Evolutionary conservation across 2,329 filamentous ascomycete genomes (phyloP).

Genomic region (Fusarium humuli): DNA sequence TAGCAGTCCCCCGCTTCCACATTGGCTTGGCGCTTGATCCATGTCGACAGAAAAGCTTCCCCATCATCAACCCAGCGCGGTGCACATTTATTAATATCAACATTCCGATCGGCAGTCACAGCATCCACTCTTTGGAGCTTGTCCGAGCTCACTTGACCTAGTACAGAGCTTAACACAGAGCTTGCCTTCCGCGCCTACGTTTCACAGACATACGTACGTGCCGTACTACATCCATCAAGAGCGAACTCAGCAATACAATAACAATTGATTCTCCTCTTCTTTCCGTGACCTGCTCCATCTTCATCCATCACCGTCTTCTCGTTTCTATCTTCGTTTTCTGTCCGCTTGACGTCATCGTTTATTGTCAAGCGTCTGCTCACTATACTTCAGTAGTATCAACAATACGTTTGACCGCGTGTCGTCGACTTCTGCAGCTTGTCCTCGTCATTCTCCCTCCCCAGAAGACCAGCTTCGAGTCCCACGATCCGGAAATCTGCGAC

Average conservation of each 20-base stretch:
- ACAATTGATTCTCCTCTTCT: conserved; percentile 9
- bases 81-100: conserved; percentile 19
- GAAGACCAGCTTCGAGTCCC: conserved; percentile 34
- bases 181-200: conserved; percentile 27
- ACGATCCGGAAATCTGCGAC: conserved; percentile 45
- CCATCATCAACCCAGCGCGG: too few relatives aligned
- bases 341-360: conserved; percentile 21
- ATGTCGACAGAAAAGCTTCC: background rate
- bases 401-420: conserved; percentile 43
- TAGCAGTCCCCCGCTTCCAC: conserved; percentile 33
- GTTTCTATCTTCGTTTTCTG: background rate
- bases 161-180: conserved; percentile 34
- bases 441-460: conserved; percentile 41
- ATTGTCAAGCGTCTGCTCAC: conserved; percentile 35
- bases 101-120: conserved; percentile 1
- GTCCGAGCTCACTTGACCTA: conserved; percentile 36
- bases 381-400: conserved; percentile 35
- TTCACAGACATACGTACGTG: conserved; percentile 26
- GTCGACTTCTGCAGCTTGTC: conserved; percentile 41
- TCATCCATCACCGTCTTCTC: conserved; percentile 6
- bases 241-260: conserved; percentile 19
- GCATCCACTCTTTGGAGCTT: conserved; percentile 16
- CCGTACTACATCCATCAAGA: conserved; percentile 6
- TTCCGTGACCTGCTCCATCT: background rate
- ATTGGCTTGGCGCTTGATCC: conserved; percentile 26